A percentile compares a stretch with the other conserved stretches of the same genome.
Conservation (phyloP, 2,329 filamentous ascomycete genomes). For the Hypoxylon sp. region DNA sequence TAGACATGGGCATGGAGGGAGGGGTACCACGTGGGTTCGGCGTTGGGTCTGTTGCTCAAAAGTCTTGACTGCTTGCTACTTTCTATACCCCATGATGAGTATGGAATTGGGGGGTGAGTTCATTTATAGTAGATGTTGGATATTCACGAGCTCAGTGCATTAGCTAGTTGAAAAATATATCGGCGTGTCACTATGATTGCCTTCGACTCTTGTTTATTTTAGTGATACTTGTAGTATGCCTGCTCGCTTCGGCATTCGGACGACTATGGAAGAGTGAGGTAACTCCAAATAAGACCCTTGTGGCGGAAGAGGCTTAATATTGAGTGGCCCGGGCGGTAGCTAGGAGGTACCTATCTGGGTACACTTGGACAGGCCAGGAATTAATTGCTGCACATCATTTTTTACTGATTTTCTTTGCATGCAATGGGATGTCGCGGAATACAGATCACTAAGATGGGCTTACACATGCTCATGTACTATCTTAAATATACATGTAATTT, state of each 20-base stretch:
- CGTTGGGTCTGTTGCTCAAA: constrained; percentile 32
- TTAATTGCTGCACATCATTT: constrained; percentile 31
- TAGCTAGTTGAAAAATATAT: constrained; percentile 29
- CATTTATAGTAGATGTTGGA: constrained; percentile 23
- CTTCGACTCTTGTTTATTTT: not conserved
- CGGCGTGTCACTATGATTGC: constrained; percentile 10
- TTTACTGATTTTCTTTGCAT: not conserved
- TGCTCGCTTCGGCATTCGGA: not conserved
- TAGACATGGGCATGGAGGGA: constrained; percentile 25
- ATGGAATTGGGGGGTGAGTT: constrained; percentile 34
- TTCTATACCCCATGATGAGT: constrained; percentile 43
- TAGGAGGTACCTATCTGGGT: not conserved
- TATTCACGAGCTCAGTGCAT: constrained; percentile 9
- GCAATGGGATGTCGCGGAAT: not conserved
- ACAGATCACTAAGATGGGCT: not conserved
- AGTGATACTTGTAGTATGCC: constrained; percentile 2
- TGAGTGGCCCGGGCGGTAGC: constrained; percentile 20
- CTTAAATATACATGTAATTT: too few relatives aligned
- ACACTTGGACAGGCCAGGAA: constrained; percentile 18
- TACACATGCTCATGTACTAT: not conserved
- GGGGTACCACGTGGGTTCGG: constrained; percentile 17
- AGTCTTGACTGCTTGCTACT: constrained; percentile 22
- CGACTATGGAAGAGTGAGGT: constrained; percentile 1
- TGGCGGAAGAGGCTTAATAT: constrained; percentile 41
- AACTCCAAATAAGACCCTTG: constrained; percentile 26